phyloP scores from a whole-genome alignment of 2,329 filamentous ascomycete genomes.

The Botrytis fragariae region DNA sequence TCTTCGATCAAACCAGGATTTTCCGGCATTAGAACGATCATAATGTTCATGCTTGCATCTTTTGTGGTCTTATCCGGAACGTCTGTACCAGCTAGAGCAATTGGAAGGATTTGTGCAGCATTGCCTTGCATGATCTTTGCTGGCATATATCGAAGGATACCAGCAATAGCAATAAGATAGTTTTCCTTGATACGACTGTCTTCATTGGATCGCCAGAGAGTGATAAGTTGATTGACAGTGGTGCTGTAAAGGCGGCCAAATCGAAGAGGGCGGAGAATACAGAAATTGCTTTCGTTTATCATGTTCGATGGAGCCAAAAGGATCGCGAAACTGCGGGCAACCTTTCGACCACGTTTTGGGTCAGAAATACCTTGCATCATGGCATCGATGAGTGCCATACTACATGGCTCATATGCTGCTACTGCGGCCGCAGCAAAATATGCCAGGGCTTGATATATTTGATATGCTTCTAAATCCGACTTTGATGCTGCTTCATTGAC shows the following conservation, averaged over 20 bases:
- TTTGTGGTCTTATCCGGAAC: conserved; percentile 33
- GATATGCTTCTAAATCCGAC: conserved; percentile 20
- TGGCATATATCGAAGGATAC: conserved; percentile 32
- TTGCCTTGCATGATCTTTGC: conserved; percentile 22
- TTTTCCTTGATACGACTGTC: conserved; percentile 28
- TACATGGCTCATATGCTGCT: conserved; percentile 27
- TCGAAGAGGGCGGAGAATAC: conserved; percentile 32
- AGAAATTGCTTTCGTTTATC: conserved; percentile 35
- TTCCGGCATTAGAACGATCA: conserved; percentile 28
- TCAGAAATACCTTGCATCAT: conserved; percentile 31
- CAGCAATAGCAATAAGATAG: conserved; percentile 34
- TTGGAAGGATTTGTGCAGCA: conserved; percentile 27
- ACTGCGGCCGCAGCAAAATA: conserved; percentile 35
- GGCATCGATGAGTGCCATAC: conserved; percentile 24
- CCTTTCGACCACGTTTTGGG: conserved; percentile 24
- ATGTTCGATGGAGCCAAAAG: conserved; percentile 33
- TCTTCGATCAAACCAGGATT: conserved; percentile 28
- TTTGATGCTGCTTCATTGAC: conserved; percentile 17
- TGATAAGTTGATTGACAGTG: conserved; percentile 24
- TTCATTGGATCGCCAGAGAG: conserved; percentile 23
- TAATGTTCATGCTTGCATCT: conserved; percentile 28
- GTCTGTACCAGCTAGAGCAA: conserved; percentile 33
- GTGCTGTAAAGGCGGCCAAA: conserved; percentile 29
- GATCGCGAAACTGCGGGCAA: conserved; percentile 34
- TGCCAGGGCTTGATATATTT: conserved; percentile 32